Conservation (phyloP, 164 flowering plant species). For the Aristolochia fimbriata region DNA sequence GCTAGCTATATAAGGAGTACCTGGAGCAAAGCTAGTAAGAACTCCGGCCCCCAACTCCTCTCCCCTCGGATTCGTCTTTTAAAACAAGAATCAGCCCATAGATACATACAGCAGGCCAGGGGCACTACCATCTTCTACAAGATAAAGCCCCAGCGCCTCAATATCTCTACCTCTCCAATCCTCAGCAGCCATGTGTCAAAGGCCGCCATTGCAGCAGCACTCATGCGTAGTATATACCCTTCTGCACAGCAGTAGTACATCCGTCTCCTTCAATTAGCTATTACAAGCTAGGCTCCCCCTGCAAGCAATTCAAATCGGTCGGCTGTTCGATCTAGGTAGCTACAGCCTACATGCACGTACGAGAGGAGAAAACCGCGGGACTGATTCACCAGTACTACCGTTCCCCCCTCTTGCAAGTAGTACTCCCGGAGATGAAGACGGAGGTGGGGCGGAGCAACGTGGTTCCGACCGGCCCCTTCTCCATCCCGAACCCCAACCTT, state of each 20-base stretch:
- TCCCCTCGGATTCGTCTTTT: too few species aligned
- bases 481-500: constrained; percentile 31
- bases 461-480: constrained; percentile 21
- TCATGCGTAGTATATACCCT: too few species aligned
- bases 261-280: background rate
- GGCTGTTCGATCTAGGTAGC: too few species aligned
- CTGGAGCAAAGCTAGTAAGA: constrained; percentile 2
- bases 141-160: constrained; percentile 30
- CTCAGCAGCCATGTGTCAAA: constrained; percentile 17
- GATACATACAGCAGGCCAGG: too few species aligned
- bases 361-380: constrained; percentile 5
- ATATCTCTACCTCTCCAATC: constrained; percentile 22
- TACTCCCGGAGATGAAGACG: constrained; percentile 32
- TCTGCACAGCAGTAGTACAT: background rate
- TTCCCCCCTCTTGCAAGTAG: too few species aligned
- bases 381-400: too few species aligned
- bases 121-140: constrained; percentile 13
- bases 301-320: too few species aligned
- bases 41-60: background rate
- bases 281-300: too few species aligned
- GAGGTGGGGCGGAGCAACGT: constrained; percentile 31
- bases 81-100: too few species aligned
- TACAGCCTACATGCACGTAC: constrained; percentile 30
- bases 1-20: constrained; percentile 8
- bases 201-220: constrained; percentile 4